Evolutionary conservation across 139 green algal genomes (phyloP).

Genomic region (Zygnema circumcarinatum): DNA sequence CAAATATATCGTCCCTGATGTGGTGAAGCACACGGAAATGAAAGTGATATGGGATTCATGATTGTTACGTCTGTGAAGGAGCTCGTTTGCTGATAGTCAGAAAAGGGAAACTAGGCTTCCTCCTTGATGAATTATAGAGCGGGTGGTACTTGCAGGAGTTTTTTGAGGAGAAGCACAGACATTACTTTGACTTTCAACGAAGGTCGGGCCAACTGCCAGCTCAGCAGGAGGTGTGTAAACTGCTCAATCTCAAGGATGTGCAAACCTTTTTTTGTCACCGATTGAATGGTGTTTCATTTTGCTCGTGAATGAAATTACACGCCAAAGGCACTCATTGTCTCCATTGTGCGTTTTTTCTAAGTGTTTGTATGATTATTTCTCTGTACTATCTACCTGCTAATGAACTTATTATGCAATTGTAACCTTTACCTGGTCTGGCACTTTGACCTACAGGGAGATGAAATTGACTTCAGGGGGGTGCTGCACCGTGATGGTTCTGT

Average conservation of each 20-base stretch:
- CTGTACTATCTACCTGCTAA: no score
- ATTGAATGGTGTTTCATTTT: no score
- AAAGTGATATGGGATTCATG: background rate
- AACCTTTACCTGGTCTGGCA: no score
- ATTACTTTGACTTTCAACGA: conserved; percentile 87
- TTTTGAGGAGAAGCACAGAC: conserved; percentile 85
- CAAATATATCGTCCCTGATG: background rate
- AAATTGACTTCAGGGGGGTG: conserved; percentile 83
- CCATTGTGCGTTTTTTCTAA: background rate
- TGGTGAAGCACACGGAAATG: background rate
- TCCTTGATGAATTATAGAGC: no score
- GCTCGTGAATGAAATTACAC: background rate
- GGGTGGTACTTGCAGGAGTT: conserved; percentile 44
- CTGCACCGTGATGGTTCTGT: conserved; percentile 90
- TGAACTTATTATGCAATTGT: no score
- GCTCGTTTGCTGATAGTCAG: no score
- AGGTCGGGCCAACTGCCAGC: conserved; percentile 80
- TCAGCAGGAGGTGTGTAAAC: conserved; percentile 67
- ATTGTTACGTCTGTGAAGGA: no score
- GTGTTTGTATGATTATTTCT: no score
- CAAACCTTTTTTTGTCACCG: conserved; percentile 1
- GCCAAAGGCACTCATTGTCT: background rate
- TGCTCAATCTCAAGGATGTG: background rate
- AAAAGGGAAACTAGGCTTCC: no score
- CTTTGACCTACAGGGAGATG: conserved; percentile 71